A percentile compares a stretch with the other conserved stretches of the same genome.
phyloP scores from a whole-genome alignment of 1,139 yeast species.

The Blastobotrys petasosporus region DNA sequence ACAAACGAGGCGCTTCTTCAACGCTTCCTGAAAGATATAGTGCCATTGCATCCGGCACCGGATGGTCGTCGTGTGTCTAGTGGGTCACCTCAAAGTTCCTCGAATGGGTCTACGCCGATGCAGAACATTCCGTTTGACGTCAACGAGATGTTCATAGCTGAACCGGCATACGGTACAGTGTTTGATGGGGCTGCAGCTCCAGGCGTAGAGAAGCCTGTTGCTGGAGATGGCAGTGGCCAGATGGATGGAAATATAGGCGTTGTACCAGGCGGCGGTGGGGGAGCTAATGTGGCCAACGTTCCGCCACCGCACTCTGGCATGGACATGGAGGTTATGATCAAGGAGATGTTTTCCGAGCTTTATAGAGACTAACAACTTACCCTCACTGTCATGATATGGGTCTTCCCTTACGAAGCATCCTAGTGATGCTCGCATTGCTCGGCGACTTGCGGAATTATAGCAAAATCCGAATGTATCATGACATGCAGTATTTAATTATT shows the following conservation, averaged over 20 bases:
- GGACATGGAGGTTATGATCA: slow-evolving; percentile 14
- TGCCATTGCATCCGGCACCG: background rate
- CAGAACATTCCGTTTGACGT: background rate
- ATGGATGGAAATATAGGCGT: background rate
- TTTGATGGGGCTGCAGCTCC: background rate
- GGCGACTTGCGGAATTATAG: too few species aligned
- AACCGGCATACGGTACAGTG: background rate
- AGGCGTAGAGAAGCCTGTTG: background rate
- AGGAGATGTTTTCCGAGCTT: slow-evolving; percentile 11
- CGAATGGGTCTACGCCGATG: too few species aligned
- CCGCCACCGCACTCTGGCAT: slow-evolving; percentile 1
- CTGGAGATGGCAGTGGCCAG: too few species aligned
- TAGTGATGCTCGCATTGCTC: too few species aligned
- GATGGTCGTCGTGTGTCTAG: background rate
- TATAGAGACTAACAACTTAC: background rate
- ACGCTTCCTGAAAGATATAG: background rate
- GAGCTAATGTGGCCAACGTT: background rate
- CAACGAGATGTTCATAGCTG: slow-evolving; percentile 3
- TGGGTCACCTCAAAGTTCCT: background rate
- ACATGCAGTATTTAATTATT: too few species aligned
- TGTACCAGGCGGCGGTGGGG: background rate
- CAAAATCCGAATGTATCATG: too few species aligned
- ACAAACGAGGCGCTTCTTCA: background rate
- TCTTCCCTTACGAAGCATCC: too few species aligned
- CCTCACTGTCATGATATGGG: background rate